Evolutionary conservation across 2,329 filamentous ascomycete species (phyloP), one percentile per base, ranked within the genome.

Genomic region (Lachnellula suecica): DNA sequence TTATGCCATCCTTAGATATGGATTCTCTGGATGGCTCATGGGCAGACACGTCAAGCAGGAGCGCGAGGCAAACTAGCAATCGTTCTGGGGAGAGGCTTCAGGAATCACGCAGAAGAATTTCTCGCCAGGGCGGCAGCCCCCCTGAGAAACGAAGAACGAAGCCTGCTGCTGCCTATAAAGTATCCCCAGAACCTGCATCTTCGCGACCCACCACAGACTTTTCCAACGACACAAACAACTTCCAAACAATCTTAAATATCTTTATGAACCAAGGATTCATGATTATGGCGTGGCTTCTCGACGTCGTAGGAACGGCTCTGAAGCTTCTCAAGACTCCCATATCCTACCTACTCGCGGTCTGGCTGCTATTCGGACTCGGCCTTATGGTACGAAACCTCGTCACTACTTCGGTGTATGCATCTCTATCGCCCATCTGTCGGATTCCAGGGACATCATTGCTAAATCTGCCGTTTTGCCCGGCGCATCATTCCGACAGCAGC

Each of bases 391-490:
- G 81, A 42, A 87, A 84, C 63, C 78, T 87, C 64, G 68, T 88
- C 25, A 84, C 81, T 15, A 76, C 75, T 44, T 86, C 83, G 2
- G 69, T 88, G 49, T 76, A 78, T 44, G 71, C 78, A 9, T 83
- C 85, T 0, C 68, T 92, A 2, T 83, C 85, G 1, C 87, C 88
- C 0, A 60, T 92, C 19, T 92, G 89, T 64, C 78, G 80, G 19
- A 71, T 93, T 2, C 89, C 89, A 0, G 86, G 86, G 27, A 77
- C 73, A 2, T 81, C 82, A 2, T 71, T 81, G 27, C 66, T 91
- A 4, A 73, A 79, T 53, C 71, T 91, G 1, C 79, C 87, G 0
- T 87, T 89, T 61, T 92, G 88, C 58, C 59, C 54, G n/a, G 51
- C 48, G 19, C 25, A 53, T 58, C 22, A 61, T 62, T 45, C 54